Conservation (phyloP, 1,139 yeast species). For the Suhomyces coccinellae region DNA sequence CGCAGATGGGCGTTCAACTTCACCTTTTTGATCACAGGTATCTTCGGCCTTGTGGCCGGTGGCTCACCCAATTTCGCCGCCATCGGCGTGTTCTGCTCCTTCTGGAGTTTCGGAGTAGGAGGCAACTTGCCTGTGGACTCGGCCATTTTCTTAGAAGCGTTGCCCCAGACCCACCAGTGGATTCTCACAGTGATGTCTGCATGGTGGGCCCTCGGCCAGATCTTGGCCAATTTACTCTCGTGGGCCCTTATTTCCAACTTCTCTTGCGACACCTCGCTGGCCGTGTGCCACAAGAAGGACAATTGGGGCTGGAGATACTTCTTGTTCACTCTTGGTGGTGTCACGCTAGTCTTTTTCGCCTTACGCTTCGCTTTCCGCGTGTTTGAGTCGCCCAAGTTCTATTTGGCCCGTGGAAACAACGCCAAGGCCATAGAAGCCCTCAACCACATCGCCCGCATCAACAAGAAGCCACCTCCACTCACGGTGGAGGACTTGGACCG, state of each 20-base stretch:
- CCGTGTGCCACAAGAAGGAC: conserved; percentile 32
- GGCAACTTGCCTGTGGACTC: conserved; percentile 48
- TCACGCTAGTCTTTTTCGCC: conserved; percentile 38
- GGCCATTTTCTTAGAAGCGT: conserved; percentile 45
- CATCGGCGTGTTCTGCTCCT: conserved; percentile 36
- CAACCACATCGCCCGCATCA: conserved; percentile 38
- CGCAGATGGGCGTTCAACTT: conserved; percentile 46
- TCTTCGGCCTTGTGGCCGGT: conserved; percentile 41
- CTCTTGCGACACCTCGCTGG: conserved; percentile 30
- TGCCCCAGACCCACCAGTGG: conserved; percentile 42
- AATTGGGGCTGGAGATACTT: conserved; percentile 49
- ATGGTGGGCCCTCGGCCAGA: conserved; percentile 49
- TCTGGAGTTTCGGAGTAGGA: conserved; percentile 50
- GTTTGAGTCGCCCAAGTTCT: conserved; percentile 42
- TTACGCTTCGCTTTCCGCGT: conserved; percentile 38
- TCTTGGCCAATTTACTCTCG: conserved; percentile 38
- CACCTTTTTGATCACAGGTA: conserved; percentile 43
- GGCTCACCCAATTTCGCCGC: conserved; percentile 44
- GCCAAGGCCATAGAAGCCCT: conserved; percentile 37
- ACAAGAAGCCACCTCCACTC: conserved; percentile 25
- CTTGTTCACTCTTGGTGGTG: conserved; percentile 43
- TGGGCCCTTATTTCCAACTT: conserved; percentile 44
- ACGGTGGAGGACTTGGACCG: conserved; percentile 33
- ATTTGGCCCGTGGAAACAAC: conserved; percentile 41
- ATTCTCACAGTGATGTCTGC: conserved; percentile 43